phyloP scores from a whole-genome alignment of 2,329 filamentous ascomycete genomes.

The Colletotrichum australisinense region DNA sequence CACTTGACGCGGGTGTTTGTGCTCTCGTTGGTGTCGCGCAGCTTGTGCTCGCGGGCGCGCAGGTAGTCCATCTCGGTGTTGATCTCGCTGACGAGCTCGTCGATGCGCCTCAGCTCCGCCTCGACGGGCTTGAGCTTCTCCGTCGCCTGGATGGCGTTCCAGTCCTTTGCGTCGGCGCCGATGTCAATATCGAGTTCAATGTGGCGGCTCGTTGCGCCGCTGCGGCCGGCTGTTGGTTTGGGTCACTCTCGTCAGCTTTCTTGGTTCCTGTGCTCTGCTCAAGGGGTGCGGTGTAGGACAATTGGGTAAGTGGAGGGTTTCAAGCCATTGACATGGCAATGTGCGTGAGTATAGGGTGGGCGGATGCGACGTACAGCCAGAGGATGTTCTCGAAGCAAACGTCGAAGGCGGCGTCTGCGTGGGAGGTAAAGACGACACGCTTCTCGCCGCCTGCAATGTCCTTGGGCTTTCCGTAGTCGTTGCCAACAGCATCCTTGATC shows the following conservation, averaged over 20 bases:
- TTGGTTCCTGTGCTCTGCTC: background rate
- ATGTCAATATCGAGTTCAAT: slow-evolving; percentile 96
- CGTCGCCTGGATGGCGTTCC: slow-evolving; percentile 93
- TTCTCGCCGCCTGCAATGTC: slow-evolving; percentile 94
- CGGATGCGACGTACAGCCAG: slow-evolving; percentile 67
- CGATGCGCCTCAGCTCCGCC: slow-evolving; percentile 90
- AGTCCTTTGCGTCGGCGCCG: slow-evolving; percentile 96
- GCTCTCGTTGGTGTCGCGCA: slow-evolving; percentile 99
- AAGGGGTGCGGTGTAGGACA: background rate
- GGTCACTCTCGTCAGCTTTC: slow-evolving; percentile 37
- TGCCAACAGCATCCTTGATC: slow-evolving; percentile 95
- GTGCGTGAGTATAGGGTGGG: background rate
- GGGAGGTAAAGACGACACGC: slow-evolving; percentile 92
- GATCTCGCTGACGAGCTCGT: slow-evolving; percentile 90
- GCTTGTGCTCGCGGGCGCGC: slow-evolving; percentile 87
- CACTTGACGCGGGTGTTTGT: slow-evolving; percentile 99
- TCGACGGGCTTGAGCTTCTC: slow-evolving; percentile 99
- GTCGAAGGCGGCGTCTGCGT: slow-evolving; percentile 92
- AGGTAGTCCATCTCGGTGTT: slow-evolving; percentile 98
- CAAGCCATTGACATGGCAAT: slow-evolving; percentile 14
- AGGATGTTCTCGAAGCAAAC: slow-evolving; percentile 94
- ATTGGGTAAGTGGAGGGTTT: slow-evolving; percentile 22
- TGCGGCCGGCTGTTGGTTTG: slow-evolving; percentile 45
- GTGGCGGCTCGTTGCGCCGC: slow-evolving; percentile 70
- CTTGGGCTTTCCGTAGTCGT: slow-evolving; percentile 93